These are phyloP conservation scores for Betula pendula DNA, from an alignment of 306 rosid species.

Conservation along the genomic window DNA sequence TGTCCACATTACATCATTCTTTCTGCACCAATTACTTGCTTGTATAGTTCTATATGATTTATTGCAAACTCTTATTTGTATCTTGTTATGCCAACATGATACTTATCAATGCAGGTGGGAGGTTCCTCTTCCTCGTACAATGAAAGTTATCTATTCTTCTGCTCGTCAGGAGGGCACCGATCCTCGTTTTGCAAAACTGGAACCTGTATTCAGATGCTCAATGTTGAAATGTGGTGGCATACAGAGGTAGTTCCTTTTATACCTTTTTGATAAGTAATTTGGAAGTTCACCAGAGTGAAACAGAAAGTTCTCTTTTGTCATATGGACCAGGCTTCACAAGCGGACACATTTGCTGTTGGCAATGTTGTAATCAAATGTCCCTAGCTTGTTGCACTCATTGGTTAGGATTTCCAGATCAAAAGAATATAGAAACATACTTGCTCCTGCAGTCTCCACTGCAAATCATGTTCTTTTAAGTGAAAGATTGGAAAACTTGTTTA, in stretches of 20 bases:
- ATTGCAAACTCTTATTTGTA: not conserved
- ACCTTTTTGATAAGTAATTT: conserved; percentile 6
- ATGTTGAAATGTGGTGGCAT: conserved; percentile 55
- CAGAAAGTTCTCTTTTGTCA: not conserved
- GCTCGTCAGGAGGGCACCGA: conserved; percentile 59
- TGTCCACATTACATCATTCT: not conserved
- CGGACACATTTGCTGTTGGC: not conserved
- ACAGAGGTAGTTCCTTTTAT: conserved; percentile 51
- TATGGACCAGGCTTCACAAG: not conserved
- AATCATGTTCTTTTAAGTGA: not conserved
- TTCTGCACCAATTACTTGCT: not conserved
- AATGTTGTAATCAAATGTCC: not conserved
- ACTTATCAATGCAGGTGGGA: conserved; percentile 76
- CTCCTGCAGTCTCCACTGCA: not conserved
- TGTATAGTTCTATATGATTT: not conserved
- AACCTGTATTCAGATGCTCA: conserved; percentile 81
- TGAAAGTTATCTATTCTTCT: conserved; percentile 54
- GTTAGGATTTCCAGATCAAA: not conserved
- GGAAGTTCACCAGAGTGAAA: not conserved
- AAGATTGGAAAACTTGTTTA: not conserved
- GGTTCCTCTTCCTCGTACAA: conserved; percentile 72
- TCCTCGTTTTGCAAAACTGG: conserved; percentile 84
- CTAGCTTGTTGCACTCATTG: not conserved
- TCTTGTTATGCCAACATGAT: conserved; percentile 28
- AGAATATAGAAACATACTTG: not conserved